Evolutionary conservation across 1,284 basidiomycete genomes (phyloP).

Genomic region (Acaromyces ingoldii): DNA sequence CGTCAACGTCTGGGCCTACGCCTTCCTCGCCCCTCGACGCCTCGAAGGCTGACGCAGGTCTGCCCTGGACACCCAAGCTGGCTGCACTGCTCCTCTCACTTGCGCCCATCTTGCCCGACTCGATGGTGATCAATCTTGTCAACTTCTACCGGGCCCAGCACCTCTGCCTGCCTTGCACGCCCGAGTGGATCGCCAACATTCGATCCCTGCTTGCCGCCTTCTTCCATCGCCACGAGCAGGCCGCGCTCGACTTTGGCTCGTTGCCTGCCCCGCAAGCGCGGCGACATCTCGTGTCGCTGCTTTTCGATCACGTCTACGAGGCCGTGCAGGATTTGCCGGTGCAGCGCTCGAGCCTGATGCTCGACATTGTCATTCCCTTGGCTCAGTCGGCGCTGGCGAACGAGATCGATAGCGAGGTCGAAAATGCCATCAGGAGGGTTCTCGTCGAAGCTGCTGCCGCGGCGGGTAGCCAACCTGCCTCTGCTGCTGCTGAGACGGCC

Average conservation of each 20-base stretch:
- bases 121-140: slow-evolving; percentile 34
- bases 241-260: neutral
- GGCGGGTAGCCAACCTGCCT: slow-evolving; percentile 17
- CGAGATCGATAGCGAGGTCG: slow-evolving; percentile 30
- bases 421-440: slow-evolving; percentile 23
- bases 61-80: slow-evolving; percentile 39
- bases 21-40: too few species aligned
- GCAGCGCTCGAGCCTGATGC: slow-evolving; percentile 36
- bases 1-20: too few species aligned
- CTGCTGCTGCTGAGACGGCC: slow-evolving; percentile 8
- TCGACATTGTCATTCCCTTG: slow-evolving; percentile 37
- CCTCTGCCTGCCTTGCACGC: slow-evolving; percentile 42
- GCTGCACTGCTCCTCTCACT: slow-evolving; percentile 37
- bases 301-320: slow-evolving; percentile 44
- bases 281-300: slow-evolving; percentile 28
- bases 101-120: slow-evolving; percentile 41
- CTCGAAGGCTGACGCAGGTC: slow-evolving; percentile 1
- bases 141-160: slow-evolving; percentile 37
- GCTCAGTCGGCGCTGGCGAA: slow-evolving; percentile 27
- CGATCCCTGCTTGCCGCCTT: slow-evolving; percentile 39
- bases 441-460: slow-evolving; percentile 44
- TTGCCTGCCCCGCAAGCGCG: slow-evolving; percentile 19
- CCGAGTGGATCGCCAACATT: slow-evolving; percentile 43
- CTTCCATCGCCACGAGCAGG: slow-evolving; percentile 30
- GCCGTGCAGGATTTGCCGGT: slow-evolving; percentile 39